phyloP scores from a whole-genome alignment of 495 filamentous ascomycete genomes.

The Lasiosphaeria hispida region DNA sequence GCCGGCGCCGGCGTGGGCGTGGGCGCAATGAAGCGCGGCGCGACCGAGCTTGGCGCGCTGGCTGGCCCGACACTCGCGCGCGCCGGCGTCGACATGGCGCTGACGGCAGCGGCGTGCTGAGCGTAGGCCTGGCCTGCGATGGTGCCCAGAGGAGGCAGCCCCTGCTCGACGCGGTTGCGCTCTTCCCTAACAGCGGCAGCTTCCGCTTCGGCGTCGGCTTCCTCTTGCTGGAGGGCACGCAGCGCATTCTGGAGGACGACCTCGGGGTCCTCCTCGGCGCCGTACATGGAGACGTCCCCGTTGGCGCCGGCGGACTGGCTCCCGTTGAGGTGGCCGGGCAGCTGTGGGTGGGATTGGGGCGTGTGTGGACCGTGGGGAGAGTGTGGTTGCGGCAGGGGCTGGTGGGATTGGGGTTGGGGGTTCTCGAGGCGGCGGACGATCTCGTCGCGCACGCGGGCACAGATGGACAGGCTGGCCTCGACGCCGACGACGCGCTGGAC shows the following conservation, averaged over 20 bases:
- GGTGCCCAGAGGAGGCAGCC: conserved; percentile 34
- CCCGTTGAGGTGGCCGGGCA: neutral
- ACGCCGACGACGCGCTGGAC: conserved; percentile 47
- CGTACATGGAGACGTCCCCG: conserved; percentile 28
- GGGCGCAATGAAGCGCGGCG: conserved; percentile 24
- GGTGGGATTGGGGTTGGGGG: conserved; percentile 23
- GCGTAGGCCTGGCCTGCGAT: conserved; percentile 32
- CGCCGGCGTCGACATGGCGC: conserved; percentile 24
- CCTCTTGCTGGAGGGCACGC: conserved; percentile 46
- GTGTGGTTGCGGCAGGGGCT: conserved; percentile 22
- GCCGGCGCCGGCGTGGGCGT: conserved; percentile 10
- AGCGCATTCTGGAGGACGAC: conserved; percentile 50
- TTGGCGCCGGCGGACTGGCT: neutral
- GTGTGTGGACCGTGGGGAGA: conserved; percentile 3
- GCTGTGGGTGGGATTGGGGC: conserved; percentile 3
- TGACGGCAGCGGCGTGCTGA: conserved; percentile 30
- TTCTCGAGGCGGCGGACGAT: conserved; percentile 44
- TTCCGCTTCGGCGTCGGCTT: conserved; percentile 48
- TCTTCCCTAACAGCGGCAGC: conserved; percentile 45
- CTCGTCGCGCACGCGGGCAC: conserved; percentile 50
- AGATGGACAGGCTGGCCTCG: conserved; percentile 44
- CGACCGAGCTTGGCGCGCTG: neutral
- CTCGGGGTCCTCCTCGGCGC: conserved; percentile 45
- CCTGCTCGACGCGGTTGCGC: conserved; percentile 43
- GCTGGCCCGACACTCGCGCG: conserved; percentile 14